Evolutionary conservation across 192 early-diverging fungal genomes (phyloP), one percentile per base, ranked within the genome.

Genomic region (Pilobolus umbonatus): DNA sequence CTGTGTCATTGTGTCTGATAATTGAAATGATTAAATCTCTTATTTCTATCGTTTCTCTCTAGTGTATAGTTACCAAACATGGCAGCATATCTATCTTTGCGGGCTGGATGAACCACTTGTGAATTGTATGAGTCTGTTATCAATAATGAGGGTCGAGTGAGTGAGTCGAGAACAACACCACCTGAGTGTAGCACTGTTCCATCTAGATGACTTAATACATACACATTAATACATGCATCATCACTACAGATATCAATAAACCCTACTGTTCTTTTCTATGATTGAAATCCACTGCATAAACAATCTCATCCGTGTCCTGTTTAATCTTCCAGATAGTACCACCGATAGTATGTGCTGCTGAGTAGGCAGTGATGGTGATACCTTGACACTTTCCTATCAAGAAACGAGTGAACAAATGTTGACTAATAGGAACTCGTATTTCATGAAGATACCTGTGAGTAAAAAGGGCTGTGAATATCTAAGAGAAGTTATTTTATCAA

Each of bases 281-380:
- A 68, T 97, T 99, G 66, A 87, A 97, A 69, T 99, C 93, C 31
- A 97, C 90, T 1, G 95, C 93, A 64, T 99, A 99, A 4, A 97
- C 75, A 53, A 99, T 89, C 8, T 88, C 84, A 61, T 98, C 94
- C 14, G 90, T 87, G 50, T 93, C 94, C 60, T 94, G 96, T 64
- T 86, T 88, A 52, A 99, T 92, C 48, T 89, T 93, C 96, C 96
- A 99, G 40, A 99, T 77, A 1, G 95, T 93, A 19, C 96, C 96
- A 59, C 96, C 96, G 26, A 99, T 78, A 1, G 96, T 86, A 64
- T 98, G 95, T 8, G 94, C 96, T 2, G 95, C 96, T 15, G 85
- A 71, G 71, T 90, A 90, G 6, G 96, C 91, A 5, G 94, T 95
- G 29, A 99, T 82, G 0, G 85, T 86, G 11, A 97, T 94, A 4